Evolutionary conservation across 306 rosid species (phyloP).

Genomic region (Cicer judaicum): DNA sequence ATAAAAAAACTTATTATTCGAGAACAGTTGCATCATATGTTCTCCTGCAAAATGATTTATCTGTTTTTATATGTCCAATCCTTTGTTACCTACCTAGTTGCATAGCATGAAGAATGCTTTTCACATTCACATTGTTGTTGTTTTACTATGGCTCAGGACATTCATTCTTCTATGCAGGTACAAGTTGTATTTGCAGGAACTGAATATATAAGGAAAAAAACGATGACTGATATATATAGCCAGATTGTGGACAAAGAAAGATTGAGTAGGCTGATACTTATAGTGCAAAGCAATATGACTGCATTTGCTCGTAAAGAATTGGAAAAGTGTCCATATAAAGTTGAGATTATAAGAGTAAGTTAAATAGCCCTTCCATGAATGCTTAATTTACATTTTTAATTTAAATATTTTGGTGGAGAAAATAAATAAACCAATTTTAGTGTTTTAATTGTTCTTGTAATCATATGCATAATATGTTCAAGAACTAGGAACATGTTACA

Average conservation of each 20-base stretch:
- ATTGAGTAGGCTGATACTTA: slow-evolving; percentile 45
- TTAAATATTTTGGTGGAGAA: background rate
- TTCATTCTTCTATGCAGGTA: slow-evolving; percentile 44
- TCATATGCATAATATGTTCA: slow-evolving; percentile 5
- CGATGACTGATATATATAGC: background rate
- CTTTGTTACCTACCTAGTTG: background rate
- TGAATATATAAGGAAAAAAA: slow-evolving; percentile 34
- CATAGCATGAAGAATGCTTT: slow-evolving; percentile 4
- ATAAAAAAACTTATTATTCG: background rate
- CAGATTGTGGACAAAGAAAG: slow-evolving; percentile 42
- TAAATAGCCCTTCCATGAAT: slow-evolving; percentile 13
- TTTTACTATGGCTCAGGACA: background rate
- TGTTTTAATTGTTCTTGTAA: slow-evolving; percentile 8
- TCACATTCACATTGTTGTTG: background rate
- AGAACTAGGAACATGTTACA: background rate
- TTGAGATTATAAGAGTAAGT: slow-evolving; percentile 55
- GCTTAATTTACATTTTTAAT: background rate
- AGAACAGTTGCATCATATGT: slow-evolving; percentile 3
- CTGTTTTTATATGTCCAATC: background rate
- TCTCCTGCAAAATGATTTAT: background rate
- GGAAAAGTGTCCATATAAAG: slow-evolving; percentile 40
- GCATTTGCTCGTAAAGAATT: slow-evolving; percentile 42
- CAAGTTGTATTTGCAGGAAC: slow-evolving; percentile 55
- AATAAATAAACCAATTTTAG: background rate
- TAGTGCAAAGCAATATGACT: slow-evolving; percentile 57